Conservation (phyloP, 1,284 basidiomycete species). For the Puccinia polysora region DNA sequence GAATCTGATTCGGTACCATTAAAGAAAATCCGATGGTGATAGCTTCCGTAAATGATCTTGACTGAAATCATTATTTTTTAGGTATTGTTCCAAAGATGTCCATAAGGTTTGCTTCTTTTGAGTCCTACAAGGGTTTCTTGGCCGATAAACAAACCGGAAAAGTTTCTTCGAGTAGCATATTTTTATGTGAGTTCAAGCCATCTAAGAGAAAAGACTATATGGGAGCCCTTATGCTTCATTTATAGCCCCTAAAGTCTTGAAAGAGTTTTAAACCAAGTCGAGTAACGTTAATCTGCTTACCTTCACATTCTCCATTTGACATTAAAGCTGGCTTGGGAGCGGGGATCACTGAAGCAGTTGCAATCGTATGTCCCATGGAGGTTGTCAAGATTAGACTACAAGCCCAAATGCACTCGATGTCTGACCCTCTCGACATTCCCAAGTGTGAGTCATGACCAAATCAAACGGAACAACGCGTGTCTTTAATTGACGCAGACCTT, state of each 20-base stretch:
- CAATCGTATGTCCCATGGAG: conserved; percentile 97
- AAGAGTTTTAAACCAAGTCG: conserved; percentile 1
- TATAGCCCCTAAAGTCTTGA: background rate
- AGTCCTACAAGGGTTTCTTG: conserved; percentile 81
- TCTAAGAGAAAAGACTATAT: background rate
- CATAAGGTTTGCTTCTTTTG: conserved; percentile 96
- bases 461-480: too few species aligned
- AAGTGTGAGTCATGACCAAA: conserved; percentile 72
- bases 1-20: too few species aligned
- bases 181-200: conserved; percentile 56
- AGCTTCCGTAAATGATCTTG: background rate
- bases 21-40: background rate
- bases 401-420: conserved; percentile 94
- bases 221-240: background rate
- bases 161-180: conserved; percentile 69
- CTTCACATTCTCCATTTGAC: background rate
- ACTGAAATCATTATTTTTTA: conserved; percentile 6
- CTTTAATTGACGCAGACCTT: background rate
- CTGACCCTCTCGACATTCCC: conserved; percentile 88
- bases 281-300: background rate
- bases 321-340: conserved; percentile 79
- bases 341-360: conserved; percentile 86
- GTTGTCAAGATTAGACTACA: conserved; percentile 98
- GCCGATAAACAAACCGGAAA: conserved; percentile 71
- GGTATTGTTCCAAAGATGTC: conserved; percentile 98